Percentiles rank a stretch among this genome's conserved stretches.
These are phyloP conservation scores for Tricholoma flavovirens DNA, from an alignment of 768 basidiomycete genomes.

Conservation along the genomic window DNA sequence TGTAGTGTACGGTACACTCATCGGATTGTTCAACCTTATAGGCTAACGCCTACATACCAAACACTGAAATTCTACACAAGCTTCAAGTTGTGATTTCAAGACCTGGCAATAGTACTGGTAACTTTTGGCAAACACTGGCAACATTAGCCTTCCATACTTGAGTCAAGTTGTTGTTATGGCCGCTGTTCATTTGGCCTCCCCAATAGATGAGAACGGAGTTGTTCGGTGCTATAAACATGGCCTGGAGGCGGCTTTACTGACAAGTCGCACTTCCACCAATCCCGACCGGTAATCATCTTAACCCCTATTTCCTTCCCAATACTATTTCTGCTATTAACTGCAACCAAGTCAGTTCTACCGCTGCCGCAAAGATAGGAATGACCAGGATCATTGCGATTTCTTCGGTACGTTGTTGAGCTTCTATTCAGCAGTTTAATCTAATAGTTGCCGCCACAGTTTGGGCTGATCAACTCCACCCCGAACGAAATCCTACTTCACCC, in stretches of 20 bases:
- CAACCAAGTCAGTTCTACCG: conserved; percentile 28
- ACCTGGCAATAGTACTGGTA: no score
- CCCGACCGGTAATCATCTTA: conserved; percentile 29
- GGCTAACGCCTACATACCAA: no score
- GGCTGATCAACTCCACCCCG: conserved; percentile 11
- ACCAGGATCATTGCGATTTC: conserved; percentile 27
- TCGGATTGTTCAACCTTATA: no score
- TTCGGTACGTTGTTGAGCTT: conserved; percentile 25
- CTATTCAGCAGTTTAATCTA: not conserved
- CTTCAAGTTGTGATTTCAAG: no score
- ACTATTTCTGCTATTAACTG: not conserved
- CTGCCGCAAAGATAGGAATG: conserved; percentile 25
- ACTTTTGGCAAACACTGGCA: not conserved
- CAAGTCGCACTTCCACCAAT: conserved; percentile 26
- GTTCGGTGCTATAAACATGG: conserved; percentile 31
- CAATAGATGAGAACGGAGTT: conserved; percentile 22
- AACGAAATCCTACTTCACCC: not conserved
- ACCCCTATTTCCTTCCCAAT: not conserved
- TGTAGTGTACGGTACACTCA: no score
- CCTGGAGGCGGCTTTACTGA: conserved; percentile 15
- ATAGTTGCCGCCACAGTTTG: conserved; percentile 7
- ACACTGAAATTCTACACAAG: no score
- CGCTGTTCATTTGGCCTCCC: conserved; percentile 11
- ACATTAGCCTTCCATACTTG: no score
- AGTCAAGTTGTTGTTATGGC: no score